Base-by-base conservation (phyloP, 768 basidiomycete genomes). In the Termitomyces sp. region DNA sequence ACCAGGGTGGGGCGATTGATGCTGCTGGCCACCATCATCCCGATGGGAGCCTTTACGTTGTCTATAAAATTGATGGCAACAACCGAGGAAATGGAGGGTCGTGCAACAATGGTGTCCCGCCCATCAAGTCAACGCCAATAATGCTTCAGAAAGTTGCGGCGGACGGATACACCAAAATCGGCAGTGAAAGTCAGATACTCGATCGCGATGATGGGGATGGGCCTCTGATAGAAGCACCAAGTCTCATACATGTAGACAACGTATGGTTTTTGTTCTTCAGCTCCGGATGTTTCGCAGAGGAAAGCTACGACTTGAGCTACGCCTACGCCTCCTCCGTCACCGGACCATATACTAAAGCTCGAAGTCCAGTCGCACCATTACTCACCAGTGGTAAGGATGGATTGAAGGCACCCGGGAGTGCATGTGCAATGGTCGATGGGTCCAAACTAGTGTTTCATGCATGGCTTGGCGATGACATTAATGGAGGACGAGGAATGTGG, bases 381-480 rank as follows among this genome's bases (percentile, higher is more conserved):
- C n/a, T n/a, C n/a, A 81, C 60, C 6, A 57, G 56, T 4, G 62
- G 62, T 32, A 60, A 18, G 38, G 62, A 63, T 57, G 62, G 59
- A 5, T 48, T 63, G 48, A 63, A 60, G 40, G 62, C 62, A 30
- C 62, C 62, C 7, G 62, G 62, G 7, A 57, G 62, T 50, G 62
- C 55, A 30, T 60, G 62, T 35, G 62, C 30, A 41, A 40, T 48
- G 4, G 44, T n/a, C 6, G 62, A 63, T 57, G 62, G 62, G 8
- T 63, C 62, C 2, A 60, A 57, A 20, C 54, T 63, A 1, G 20
- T 57, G 20, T 63, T 63, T 46, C 55, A 57, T 51, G 62, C 46
- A 23, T 63, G 58, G 58, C 59, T 63, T 28, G 62, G 62, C 3
- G 35, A 60, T 44, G 44, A 40, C 12, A 60, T 63, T 20, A 48